These are phyloP conservation scores for Fusarium haematococcum DNA, from an alignment of 2,329 filamentous ascomycete genomes.

Conservation along the genomic window DNA sequence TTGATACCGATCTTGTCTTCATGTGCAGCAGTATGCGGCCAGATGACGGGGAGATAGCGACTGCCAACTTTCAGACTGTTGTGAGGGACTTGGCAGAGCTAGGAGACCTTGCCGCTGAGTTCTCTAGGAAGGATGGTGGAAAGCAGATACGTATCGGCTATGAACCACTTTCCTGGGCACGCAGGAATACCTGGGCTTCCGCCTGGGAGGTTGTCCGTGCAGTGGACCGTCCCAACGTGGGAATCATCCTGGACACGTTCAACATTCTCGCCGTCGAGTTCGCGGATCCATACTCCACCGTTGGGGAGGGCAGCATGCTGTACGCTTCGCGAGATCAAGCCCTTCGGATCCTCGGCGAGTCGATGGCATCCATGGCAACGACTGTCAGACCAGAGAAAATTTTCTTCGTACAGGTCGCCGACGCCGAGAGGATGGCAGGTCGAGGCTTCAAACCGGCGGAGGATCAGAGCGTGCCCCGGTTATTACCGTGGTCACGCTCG, in stretches of 20 bases:
- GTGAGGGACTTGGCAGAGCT: slow-evolving; percentile 16
- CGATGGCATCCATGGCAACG: slow-evolving; percentile 17
- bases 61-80: slow-evolving; percentile 26
- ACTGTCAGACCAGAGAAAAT: slow-evolving; percentile 22
- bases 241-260: slow-evolving; percentile 24
- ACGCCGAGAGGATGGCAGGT: slow-evolving; percentile 20
- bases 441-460: neutral
- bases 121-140: slow-evolving; percentile 9
- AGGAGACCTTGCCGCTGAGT: slow-evolving; percentile 16
- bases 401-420: slow-evolving; percentile 28
- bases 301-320: slow-evolving; percentile 15
- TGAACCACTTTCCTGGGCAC: slow-evolving; percentile 28
- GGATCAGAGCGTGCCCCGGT: slow-evolving; percentile 1
- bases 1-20: slow-evolving; percentile 28
- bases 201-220: slow-evolving; percentile 31
- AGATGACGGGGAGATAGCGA: slow-evolving; percentile 16
- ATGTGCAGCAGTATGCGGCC: slow-evolving; percentile 30
- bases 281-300: slow-evolving; percentile 23
- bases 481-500: slow-evolving; percentile 23
- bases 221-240: slow-evolving; percentile 27
- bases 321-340: slow-evolving; percentile 7
- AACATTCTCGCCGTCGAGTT: slow-evolving; percentile 29
- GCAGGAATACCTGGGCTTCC: slow-evolving; percentile 28
- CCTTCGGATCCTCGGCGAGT: slow-evolving; percentile 15
- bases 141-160: slow-evolving; percentile 28